A percentile compares a stretch with the other conserved stretches of the same genome.
Conservation (phyloP, 805 yeast genomes). For the Debaryomyces prosopidis region DNA sequence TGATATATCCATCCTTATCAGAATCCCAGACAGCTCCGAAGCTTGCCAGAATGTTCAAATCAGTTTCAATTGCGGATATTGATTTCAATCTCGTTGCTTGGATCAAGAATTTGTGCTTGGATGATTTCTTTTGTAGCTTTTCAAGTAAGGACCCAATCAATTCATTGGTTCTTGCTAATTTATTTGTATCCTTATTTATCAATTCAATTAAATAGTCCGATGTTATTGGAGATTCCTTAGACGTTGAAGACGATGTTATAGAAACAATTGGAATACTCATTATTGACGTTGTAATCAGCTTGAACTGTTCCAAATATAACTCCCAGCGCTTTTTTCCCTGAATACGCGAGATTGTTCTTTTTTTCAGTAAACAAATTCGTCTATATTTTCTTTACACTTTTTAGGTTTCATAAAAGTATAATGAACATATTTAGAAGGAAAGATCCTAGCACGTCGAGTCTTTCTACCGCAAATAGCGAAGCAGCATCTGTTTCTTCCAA, state of each 20-base stretch:
- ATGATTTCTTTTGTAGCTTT: conserved; percentile 43
- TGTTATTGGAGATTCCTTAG: conserved; percentile 21
- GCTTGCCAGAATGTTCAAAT: conserved; percentile 28
- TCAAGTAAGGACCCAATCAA: conserved; percentile 33
- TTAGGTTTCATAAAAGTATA: background rate
- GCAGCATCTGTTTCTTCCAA: conserved; percentile 18
- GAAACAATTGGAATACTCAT: background rate
- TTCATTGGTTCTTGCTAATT: conserved; percentile 14
- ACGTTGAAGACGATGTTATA: conserved; percentile 8
- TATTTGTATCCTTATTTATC: conserved; percentile 4
- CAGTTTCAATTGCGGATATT: conserved; percentile 17
- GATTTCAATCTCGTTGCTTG: conserved; percentile 38
- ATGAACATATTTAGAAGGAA: conserved; percentile 21
- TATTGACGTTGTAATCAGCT: background rate
- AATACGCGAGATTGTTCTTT: background rate
- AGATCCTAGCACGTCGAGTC: conserved; percentile 1
- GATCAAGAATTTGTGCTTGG: conserved; percentile 57
- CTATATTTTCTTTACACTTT: background rate
- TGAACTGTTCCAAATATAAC: background rate
- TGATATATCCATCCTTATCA: conserved; percentile 53
- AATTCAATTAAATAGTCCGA: conserved; percentile 13
- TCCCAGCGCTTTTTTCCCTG: background rate
- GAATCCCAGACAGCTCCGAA: conserved; percentile 61
- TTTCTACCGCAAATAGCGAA: conserved; percentile 6
- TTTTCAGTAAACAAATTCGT: background rate